Evolutionary conservation across 2,329 filamentous ascomycete species (phyloP), one percentile per base, ranked within the genome.

Genomic region (Thelonectria rubi): DNA sequence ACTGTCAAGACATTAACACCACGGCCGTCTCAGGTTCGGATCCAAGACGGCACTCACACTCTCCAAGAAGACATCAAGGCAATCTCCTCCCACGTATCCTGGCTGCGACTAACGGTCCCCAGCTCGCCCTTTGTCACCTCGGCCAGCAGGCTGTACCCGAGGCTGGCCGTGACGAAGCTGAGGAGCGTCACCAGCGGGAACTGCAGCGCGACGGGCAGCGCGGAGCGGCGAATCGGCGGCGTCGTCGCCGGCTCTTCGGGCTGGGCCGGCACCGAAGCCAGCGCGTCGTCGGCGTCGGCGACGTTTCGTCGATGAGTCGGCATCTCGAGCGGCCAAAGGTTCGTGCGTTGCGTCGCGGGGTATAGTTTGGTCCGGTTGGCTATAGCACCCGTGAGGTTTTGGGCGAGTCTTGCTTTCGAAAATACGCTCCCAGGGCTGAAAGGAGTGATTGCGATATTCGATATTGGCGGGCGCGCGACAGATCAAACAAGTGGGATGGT

Each of bases 71-170:
- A 77, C 65, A 87, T 69, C 32, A 81, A 80, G 6, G 76, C 81
- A 26, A 92, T 82, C 73, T 92, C 87, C 72, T 79, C 77, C 81
- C 86, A 87, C 54, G 84, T 83, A 52, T 89, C 86, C 62, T 87
- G 77, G 58, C 83, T 84, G 70, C 88, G 86, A 74, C 87, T 90
- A 60, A 94, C 84, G 24, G 80, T 79, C 1, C 88, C 87, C 42
- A 97, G 80, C 75, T 94, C 89, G 7, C 84, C 86, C 14, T 83
- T 81, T 5, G 86, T 88, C 64, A 87, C 82, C 39, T 85, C 82
- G 49, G 86, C 82, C 7, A 86, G 80, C 54, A 89, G 73, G 48
- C 87, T 86, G 75, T 91, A 91, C 7, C 91, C 83, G 17, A 88
- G 70, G 15, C 86, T 83, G 65, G 88, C 90, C 59, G 93, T 77